Base-by-base conservation (phyloP, 768 basidiomycete species). In the Phaffia australis region DNA sequence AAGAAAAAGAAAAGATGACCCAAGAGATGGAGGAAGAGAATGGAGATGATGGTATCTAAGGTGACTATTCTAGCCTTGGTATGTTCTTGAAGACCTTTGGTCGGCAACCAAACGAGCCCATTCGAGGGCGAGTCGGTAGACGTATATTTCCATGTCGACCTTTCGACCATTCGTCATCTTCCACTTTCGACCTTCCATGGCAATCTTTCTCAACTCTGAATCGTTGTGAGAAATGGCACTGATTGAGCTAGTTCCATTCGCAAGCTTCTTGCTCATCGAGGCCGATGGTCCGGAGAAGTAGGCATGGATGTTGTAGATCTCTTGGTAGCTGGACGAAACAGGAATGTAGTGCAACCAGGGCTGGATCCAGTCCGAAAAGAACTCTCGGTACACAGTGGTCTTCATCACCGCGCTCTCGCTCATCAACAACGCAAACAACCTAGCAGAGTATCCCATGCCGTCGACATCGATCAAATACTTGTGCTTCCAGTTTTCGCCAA, bases 311-410 rank as follows among this genome's bases (percentile, higher is more conserved):
- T 97, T 93, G 79, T 98, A 95, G 60, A 99, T 84, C 77, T 99
- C 94, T 55, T 81, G 78, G 76, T 97, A 97, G 3, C 85, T 63
- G 56, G 56, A 35, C 46, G 62, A 91, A 46, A 99, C 77, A 0
- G 94, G 94, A 70, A 99, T 93, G 74, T 83, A 99, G 77, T 99
- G 94, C 29, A 97, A 83, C 87, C 92, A 97, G 27, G 93, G 92
- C 72, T 92, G 85, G 50, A 92, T 83, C 89, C 93, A 93, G 64
- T 87, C 90, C 0, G 82, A 84, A 77, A 85, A 93, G 77, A 84
- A 97, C 74, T 97, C 94, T 48, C 85, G 83, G 74, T 94, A 94
- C 2, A 95, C 85, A 0, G 90, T 93, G 23, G 87, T 81, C 77
- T 98, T 97, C 68, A 98, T 76, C 14, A 90, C 88, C 2, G 85